These are phyloP conservation scores for Trichoderma atroviride DNA, from an alignment of 2,329 filamentous ascomycete genomes.

Conservation along the genomic window DNA sequence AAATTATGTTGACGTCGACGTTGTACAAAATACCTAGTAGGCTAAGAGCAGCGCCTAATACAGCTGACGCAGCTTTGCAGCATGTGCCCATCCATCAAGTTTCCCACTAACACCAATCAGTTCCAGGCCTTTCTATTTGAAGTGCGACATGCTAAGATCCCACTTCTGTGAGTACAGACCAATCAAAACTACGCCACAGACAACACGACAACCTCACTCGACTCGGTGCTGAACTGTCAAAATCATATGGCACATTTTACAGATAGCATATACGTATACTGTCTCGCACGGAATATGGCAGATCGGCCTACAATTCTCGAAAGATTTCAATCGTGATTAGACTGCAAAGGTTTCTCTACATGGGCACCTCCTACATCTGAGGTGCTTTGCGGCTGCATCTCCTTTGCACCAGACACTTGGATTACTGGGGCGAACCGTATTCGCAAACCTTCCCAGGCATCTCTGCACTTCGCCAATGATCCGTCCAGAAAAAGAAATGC, in stretches of 20 bases:
- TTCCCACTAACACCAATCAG: slow-evolving; percentile 2
- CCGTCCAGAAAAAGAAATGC: not conserved
- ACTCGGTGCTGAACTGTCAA: not conserved
- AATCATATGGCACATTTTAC: not conserved
- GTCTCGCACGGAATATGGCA: not conserved
- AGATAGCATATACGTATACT: not conserved
- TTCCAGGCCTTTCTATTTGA: not conserved
- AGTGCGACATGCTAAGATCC: not conserved
- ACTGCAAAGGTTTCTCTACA: not conserved
- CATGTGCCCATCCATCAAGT: not conserved
- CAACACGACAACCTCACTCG: not conserved
- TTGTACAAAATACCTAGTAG: not conserved
- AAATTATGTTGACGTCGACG: not conserved
- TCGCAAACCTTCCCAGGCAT: not conserved
- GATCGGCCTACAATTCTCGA: not conserved
- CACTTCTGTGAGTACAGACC: not conserved
- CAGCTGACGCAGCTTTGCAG: not conserved
- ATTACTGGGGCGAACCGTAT: not conserved
- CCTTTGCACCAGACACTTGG: not conserved
- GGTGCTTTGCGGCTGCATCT: not conserved
- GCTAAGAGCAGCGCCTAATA: not conserved
- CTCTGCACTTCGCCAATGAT: not conserved
- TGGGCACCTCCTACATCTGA: not conserved
- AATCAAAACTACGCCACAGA: not conserved
- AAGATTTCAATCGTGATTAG: not conserved